Conservation (phyloP, 2,329 filamentous ascomycete species). For the Colletotrichum karsti region DNA sequence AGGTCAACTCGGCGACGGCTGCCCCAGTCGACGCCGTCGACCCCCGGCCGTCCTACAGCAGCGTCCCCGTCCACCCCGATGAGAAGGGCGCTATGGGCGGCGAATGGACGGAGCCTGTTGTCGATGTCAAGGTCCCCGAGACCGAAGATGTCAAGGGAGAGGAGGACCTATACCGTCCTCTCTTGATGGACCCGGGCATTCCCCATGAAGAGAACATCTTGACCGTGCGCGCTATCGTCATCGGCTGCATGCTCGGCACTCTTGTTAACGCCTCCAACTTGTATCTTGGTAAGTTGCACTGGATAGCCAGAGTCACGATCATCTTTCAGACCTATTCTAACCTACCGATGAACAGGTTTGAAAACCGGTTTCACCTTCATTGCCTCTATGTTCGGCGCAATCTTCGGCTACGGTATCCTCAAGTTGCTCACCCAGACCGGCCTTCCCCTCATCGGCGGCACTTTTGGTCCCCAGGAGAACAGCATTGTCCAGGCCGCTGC, state of each 20-base stretch:
- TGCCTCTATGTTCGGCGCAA: slow-evolving; percentile 59
- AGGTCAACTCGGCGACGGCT: neutral
- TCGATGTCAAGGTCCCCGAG: slow-evolving; percentile 35
- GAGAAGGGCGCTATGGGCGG: slow-evolving; percentile 27
- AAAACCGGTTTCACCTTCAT: slow-evolving; percentile 61
- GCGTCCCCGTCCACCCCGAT: slow-evolving; percentile 15
- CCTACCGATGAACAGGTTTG: too few species aligned
- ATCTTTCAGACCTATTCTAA: too few species aligned
- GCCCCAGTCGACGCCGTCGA: slow-evolving; percentile 5
- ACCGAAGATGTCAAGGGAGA: slow-evolving; percentile 40
- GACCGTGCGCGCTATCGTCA: slow-evolving; percentile 62
- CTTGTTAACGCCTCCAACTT: slow-evolving; percentile 71
- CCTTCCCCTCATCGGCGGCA: slow-evolving; percentile 60
- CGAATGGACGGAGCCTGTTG: slow-evolving; percentile 29
- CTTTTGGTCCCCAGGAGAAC: slow-evolving; percentile 70
- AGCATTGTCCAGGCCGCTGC: slow-evolving; percentile 69
- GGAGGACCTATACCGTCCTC: slow-evolving; percentile 49
- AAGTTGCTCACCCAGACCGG: slow-evolving; percentile 59
- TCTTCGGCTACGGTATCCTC: slow-evolving; percentile 67
- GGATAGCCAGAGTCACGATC: too few species aligned
- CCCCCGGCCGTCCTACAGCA: slow-evolving; percentile 8
- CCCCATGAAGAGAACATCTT: slow-evolving; percentile 57
- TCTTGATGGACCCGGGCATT: slow-evolving; percentile 44
- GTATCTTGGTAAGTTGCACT: slow-evolving; percentile 53
- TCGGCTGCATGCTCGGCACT: slow-evolving; percentile 64